These are phyloP conservation scores for Cutaneotrichosporon sp. DNA, from an alignment of 1,284 basidiomycete genomes.

Conservation along the genomic window DNA sequence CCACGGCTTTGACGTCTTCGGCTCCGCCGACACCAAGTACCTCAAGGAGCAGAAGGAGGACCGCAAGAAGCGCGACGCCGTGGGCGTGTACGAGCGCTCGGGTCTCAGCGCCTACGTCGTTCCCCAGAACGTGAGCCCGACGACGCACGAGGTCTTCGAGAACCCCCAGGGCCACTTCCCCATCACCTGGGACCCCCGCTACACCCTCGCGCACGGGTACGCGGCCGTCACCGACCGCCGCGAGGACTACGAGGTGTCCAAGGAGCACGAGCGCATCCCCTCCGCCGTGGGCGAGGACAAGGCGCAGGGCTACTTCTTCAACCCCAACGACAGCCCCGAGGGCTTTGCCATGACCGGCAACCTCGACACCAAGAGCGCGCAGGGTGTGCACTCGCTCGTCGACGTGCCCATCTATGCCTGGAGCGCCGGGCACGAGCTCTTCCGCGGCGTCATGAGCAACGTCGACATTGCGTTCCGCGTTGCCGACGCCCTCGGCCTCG, in stretches of 20 bases:
- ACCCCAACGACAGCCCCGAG: conserved; percentile 46
- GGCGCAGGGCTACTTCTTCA: conserved; percentile 44
- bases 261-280: conserved; percentile 45
- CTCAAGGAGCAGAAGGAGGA: conserved; percentile 44
- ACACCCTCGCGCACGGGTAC: conserved; percentile 52
- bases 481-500: conserved; percentile 50
- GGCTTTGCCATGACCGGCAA: conserved; percentile 53
- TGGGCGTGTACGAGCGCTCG: conserved; percentile 51
- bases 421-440: conserved; percentile 51
- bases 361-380: conserved; percentile 39
- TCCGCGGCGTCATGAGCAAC: conserved; percentile 50
- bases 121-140: conserved; percentile 35
- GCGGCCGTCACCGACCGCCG: conserved; percentile 50
- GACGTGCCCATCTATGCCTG: conserved; percentile 54
- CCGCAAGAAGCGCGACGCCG: conserved; percentile 50
- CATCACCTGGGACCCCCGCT: conserved; percentile 53
- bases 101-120: conserved; percentile 51
- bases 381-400: conserved; percentile 53
- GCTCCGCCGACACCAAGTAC: conserved; percentile 52
- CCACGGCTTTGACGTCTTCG: conserved; percentile 51
- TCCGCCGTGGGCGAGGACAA: conserved; percentile 35
- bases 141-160: conserved; percentile 42
- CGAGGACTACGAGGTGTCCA: conserved; percentile 44
- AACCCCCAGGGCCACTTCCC: conserved; percentile 51
- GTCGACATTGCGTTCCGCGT: conserved; percentile 52